Conservation (phyloP, 768 basidiomycete genomes). For the Collybia sp. region DNA sequence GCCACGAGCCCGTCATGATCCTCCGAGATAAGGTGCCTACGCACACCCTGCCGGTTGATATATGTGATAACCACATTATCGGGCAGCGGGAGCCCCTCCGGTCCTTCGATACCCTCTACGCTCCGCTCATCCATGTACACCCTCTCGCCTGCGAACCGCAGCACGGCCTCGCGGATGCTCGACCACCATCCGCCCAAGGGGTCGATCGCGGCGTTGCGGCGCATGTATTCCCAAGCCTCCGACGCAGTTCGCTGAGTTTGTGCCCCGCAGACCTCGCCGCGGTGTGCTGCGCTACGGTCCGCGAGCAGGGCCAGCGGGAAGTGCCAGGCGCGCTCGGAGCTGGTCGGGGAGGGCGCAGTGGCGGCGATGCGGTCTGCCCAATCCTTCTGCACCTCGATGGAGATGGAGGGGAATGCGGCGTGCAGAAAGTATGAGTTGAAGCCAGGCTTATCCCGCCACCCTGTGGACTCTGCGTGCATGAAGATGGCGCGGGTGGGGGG, state of each 20-base stretch:
- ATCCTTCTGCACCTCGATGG: slow-evolving; percentile 64
- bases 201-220: slow-evolving; percentile 19
- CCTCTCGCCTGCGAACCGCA: slow-evolving; percentile 59
- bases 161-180: slow-evolving; percentile 58
- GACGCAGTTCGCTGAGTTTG: slow-evolving; percentile 70
- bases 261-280: slow-evolving; percentile 57
- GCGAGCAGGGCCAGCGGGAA: slow-evolving; percentile 67
- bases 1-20: slow-evolving; percentile 53
- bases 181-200: slow-evolving; percentile 73
- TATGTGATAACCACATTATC: slow-evolving; percentile 65
- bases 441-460: slow-evolving; percentile 74
- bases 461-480: slow-evolving; percentile 47
- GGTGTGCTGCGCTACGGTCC: slow-evolving; percentile 75
- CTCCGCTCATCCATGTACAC: not conserved
- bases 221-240: slow-evolving; percentile 57
- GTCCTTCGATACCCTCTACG: slow-evolving; percentile 9
- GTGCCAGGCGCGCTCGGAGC: slow-evolving; percentile 51
- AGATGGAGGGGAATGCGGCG: slow-evolving; percentile 64
- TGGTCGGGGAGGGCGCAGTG: slow-evolving; percentile 12
- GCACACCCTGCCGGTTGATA: slow-evolving; percentile 57
- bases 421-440: slow-evolving; percentile 79
- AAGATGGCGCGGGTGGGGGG: slow-evolving; percentile 56
- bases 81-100: slow-evolving; percentile 32
- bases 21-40: slow-evolving; percentile 48
- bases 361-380: slow-evolving; percentile 58